Evolutionary conservation across 2,329 filamentous ascomycete species (phyloP).

Genomic region (Xylaria digitata): DNA sequence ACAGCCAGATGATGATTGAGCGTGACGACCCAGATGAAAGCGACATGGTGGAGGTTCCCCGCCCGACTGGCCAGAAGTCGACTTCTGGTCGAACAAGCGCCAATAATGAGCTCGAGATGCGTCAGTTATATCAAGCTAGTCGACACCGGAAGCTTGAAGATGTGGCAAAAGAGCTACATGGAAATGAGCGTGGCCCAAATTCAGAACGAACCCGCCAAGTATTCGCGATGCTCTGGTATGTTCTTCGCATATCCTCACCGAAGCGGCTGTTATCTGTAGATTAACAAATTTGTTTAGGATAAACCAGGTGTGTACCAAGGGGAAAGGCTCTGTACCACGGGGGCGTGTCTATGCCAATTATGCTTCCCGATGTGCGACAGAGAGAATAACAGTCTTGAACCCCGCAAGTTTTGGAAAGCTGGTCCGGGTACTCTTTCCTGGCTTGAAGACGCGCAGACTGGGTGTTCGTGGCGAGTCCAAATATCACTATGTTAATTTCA

Average conservation of each 20-base stretch:
- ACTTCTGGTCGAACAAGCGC: conserved; percentile 74
- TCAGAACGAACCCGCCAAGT: conserved; percentile 86
- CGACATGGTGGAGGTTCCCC: conserved; percentile 60
- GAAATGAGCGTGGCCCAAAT: conserved; percentile 82
- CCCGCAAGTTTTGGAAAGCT: conserved; percentile 98
- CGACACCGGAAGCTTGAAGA: conserved; percentile 75
- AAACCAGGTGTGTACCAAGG: conserved; percentile 75
- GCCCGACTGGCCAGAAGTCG: conserved; percentile 63
- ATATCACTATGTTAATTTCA: conserved; percentile 89
- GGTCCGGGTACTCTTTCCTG: conserved; percentile 94
- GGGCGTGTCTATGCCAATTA: conserved; percentile 97
- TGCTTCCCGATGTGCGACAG: conserved; percentile 89
- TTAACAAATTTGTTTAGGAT: conserved; percentile 66
- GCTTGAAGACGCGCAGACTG: conserved; percentile 89
- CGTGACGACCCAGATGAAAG: conserved; percentile 69
- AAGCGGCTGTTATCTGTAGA: neutral
- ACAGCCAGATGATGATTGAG: conserved; percentile 70
- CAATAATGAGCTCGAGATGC: conserved; percentile 84
- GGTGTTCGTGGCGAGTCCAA: conserved; percentile 97
- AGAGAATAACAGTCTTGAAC: conserved; percentile 94
- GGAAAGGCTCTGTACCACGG: conserved; percentile 87
- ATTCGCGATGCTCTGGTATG: conserved; percentile 89
- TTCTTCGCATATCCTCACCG: conserved; percentile 28
- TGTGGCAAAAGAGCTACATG: conserved; percentile 79
- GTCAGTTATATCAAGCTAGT: conserved; percentile 78